Percentiles rank a stretch among this genome's conserved stretches.
Evolutionary conservation across 1,284 basidiomycete genomes (phyloP).

Genomic region (Tylopilus microsporus): DNA sequence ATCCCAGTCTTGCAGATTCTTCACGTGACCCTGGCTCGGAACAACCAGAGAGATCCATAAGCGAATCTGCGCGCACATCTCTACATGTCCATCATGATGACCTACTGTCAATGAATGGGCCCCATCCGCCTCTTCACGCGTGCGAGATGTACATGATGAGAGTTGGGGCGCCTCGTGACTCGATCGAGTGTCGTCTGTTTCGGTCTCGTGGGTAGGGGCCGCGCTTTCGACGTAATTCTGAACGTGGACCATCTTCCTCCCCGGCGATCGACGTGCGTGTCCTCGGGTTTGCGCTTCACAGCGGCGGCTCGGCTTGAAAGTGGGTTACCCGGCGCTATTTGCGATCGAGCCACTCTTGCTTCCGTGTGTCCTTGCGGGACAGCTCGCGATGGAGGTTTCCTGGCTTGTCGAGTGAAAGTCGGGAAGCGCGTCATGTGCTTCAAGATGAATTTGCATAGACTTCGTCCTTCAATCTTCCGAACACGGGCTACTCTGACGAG

Average conservation of each 20-base stretch:
- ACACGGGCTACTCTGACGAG: no score
- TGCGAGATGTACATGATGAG: conserved; percentile 23
- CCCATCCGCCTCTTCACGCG: conserved; percentile 54
- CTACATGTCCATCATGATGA: not conserved
- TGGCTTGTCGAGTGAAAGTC: not conserved
- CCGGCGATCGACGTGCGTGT: conserved; percentile 40
- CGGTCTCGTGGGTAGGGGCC: conserved; percentile 1
- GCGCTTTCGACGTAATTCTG: conserved; percentile 2
- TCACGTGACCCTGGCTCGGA: not conserved
- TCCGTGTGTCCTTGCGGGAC: conserved; percentile 62
- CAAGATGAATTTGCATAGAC: conserved; percentile 26
- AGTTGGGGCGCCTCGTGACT: conserved; percentile 12
- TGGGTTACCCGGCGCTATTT: conserved; percentile 60
- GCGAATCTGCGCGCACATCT: conserved; percentile 38
- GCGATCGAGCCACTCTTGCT: conserved; percentile 50
- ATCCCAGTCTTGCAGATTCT: not conserved
- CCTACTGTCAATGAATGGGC: conserved; percentile 22
- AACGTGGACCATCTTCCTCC: conserved; percentile 28
- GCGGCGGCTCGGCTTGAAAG: conserved; percentile 38
- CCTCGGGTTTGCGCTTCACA: conserved; percentile 30
- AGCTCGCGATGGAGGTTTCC: conserved; percentile 1
- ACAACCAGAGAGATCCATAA: conserved; percentile 17
- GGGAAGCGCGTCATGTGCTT: conserved; percentile 19
- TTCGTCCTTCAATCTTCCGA: conserved; percentile 13
- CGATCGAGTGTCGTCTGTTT: conserved; percentile 23